Evolutionary conservation across 2,329 filamentous ascomycete genomes (phyloP), one percentile per base, ranked within the genome.

Genomic region (Plenodomus biglobosus): DNA sequence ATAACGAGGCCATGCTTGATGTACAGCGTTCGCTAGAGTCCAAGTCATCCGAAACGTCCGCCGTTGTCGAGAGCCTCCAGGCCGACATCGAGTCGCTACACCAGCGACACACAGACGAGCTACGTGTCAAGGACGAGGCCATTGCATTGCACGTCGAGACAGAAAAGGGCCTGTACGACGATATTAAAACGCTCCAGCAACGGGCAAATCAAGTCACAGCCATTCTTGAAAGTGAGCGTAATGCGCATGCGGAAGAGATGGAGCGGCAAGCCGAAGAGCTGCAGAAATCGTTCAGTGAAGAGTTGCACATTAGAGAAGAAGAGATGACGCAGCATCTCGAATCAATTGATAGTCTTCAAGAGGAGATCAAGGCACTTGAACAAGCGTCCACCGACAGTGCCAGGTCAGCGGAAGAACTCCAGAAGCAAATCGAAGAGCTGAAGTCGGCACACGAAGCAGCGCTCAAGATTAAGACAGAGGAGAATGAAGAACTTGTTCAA

Each of bases 341-440:
- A 19, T 63, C 62, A 3, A 66, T 71, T 15, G 59, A 67, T n/a
- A 52, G 54, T 10, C 58, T 72, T 3, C 69, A 72, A 42, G 61
- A 62, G 20, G 60, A 70, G 46, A 65, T 72, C 36, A 54, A 59
- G 19, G 44, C 58, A 11, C 52, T 72, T 3, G 61, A 72, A 37
- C 67, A 72, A 44, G 68, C 65, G 6, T 62, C 65, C 15, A 70
- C 63, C 6, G 67, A 72, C 30, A 62, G 66, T 17, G 62, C 58
- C 21, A 62, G 52, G 40, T 40, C 70, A 17, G 65, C 62, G 3
- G 50, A 68, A 32, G 59, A 72, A 43, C 60, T 71, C 10, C 58
- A 63, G 13, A 54, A 64, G 50, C 62, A 72, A 35, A 65, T 70
- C 6, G 58, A 64, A 22, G 58, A 66, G 13, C 50, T 71, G 10